Evolutionary conservation across 2,329 filamentous ascomycete species (phyloP).

Genomic region (Diaporthe caulivora): DNA sequence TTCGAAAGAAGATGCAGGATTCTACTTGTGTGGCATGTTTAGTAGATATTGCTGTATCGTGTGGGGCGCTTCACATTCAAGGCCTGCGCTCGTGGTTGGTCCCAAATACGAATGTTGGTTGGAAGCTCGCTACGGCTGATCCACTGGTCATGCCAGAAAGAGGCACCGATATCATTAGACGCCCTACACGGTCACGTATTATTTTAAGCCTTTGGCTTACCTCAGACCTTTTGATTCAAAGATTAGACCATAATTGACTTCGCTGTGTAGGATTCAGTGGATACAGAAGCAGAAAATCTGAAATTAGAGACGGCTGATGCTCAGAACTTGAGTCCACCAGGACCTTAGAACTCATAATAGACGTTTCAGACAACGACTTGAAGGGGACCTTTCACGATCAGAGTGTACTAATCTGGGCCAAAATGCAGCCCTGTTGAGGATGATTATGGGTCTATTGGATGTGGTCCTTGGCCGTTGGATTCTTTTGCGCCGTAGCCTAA

Average conservation of each 20-base stretch:
- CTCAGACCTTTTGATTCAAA: neutral
- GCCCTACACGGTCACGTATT: neutral
- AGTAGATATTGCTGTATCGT: no score
- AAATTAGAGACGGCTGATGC: neutral
- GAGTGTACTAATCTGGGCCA: neutral
- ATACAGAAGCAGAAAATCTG: neutral
- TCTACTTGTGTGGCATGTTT: no score
- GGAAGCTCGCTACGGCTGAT: neutral
- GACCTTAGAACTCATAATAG: neutral
- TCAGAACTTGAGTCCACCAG: neutral
- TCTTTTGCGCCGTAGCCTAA: neutral
- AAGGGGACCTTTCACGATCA: neutral
- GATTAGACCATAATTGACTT: neutral
- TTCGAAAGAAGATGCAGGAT: no score
- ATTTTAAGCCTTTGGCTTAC: neutral
- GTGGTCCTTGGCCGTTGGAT: neutral
- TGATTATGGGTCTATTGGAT: neutral
- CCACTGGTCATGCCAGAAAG: neutral
- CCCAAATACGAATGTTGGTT: neutral
- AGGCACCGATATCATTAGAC: neutral
- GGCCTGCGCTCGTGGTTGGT: neutral
- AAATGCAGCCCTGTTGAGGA: neutral
- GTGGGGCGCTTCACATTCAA: neutral
- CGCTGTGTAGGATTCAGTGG: neutral
- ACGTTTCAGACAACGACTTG: neutral